Base-by-base conservation (phyloP, 495 filamentous ascomycete species). In the Podospora bellae-mahoneyi region DNA sequence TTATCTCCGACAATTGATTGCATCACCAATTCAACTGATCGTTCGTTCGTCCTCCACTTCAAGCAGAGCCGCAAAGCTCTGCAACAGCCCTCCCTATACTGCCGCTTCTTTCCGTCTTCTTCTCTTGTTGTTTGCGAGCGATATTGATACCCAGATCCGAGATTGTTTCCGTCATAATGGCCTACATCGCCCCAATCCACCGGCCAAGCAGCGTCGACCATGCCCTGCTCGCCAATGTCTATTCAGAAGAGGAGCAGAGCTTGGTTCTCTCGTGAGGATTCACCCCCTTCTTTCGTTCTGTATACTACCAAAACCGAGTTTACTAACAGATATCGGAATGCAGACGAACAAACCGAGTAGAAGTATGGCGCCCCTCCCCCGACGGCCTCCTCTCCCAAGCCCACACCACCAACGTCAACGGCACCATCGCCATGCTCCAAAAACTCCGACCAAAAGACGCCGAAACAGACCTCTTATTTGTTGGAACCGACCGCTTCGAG, bases 181-280 rank as follows among this genome's bases (percentile, higher is more conserved):
- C 96, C 60, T 99, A 97, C 73, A 81, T 99, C 68, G 93, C 92
- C 69, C 94, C 95, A 4, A 96, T 99, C 65, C 95, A 98, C 78
- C 83, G 90, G 71, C 90, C 95, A 28, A 97, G 89, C 76, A 96
- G 92, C 77, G 88, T 97, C 66, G 88, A 92, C 54, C 89, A 96
- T 85, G 93, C 93, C 13, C 76, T 98, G 67, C 93, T 90, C 73
- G 82, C 93, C 59, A 86, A 88, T 66, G 87, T 99, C 68, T 81
- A 96, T 20, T 83, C 84, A 66, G 76, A 87, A 3, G 87, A 91
- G 54, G 88, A 94, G 66, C 89, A 94, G 68, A 92, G 89, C 70
- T 81, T 99, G 72, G 89, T 97, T 59, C 82, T 96, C 69, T 93
- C 92, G 94, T 97, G 86, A 78, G 91, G 66, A 20, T 64, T 64